These are phyloP conservation scores for Nemania diffusa DNA, from an alignment of 2,329 filamentous ascomycete genomes.

Conservation along the genomic window DNA sequence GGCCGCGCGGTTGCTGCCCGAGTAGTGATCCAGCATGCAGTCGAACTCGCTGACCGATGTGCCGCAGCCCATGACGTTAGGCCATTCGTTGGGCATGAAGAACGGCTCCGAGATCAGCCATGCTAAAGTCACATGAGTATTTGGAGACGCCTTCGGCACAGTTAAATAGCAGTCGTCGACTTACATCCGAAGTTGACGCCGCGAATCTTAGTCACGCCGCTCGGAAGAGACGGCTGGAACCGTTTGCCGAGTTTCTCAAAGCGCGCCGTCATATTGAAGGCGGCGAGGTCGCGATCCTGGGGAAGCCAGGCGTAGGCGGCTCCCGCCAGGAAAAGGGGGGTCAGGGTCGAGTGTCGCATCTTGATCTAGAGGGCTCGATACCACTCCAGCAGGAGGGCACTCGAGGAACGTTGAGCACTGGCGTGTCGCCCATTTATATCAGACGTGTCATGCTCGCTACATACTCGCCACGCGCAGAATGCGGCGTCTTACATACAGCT, in stretches of 20 bases:
- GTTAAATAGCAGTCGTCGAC: constrained; percentile 8
- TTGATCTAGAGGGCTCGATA: constrained; percentile 15
- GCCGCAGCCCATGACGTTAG: constrained; percentile 40
- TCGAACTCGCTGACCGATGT: constrained; percentile 39
- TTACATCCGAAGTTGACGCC: constrained; percentile 43
- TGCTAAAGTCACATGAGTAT: constrained; percentile 27
- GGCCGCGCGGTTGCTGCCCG: constrained; percentile 35
- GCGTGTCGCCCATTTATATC: constrained; percentile 4
- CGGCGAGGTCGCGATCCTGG: constrained; percentile 47
- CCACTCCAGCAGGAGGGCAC: background rate
- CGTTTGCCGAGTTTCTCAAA: constrained; percentile 49
- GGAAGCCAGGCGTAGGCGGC: constrained; percentile 47
- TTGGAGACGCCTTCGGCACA: background rate
- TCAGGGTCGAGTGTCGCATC: constrained; percentile 44
- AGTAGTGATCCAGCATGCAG: constrained; percentile 41
- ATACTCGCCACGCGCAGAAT: background rate
- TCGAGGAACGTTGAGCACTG: background rate
- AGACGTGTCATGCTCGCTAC: background rate
- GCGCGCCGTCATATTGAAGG: constrained; percentile 50
- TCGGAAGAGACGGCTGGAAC: constrained; percentile 44
- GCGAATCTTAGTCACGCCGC: constrained; percentile 41
- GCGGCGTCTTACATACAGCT: background rate
- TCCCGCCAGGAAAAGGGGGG: constrained; percentile 41
- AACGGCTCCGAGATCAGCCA: constrained; percentile 41
- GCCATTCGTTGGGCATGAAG: constrained; percentile 40